These are phyloP conservation scores for Udeniomyces megalosporus DNA, from an alignment of 768 basidiomycete genomes.

Conservation along the genomic window DNA sequence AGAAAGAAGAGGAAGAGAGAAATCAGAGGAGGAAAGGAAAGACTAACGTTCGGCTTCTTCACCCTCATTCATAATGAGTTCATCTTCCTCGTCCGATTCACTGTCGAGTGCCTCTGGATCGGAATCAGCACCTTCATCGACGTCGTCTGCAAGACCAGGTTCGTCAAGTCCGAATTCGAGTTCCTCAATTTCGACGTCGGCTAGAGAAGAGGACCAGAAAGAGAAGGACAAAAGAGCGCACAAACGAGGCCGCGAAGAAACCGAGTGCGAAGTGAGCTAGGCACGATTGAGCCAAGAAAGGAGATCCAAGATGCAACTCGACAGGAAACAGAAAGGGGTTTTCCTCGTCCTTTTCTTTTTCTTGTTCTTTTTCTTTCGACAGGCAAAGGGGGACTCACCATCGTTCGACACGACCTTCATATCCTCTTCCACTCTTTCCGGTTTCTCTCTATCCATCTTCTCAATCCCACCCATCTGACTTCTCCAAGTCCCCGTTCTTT, in stretches of 20 bases:
- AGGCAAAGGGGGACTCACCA: not conserved
- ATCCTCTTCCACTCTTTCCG: constrained; percentile 8
- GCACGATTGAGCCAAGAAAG: no score
- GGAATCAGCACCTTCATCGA: constrained; percentile 38
- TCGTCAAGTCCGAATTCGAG: constrained; percentile 37
- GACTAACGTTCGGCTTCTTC: constrained; percentile 40
- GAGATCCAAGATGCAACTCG: no score
- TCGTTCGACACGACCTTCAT: constrained; percentile 13
- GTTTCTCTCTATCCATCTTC: constrained; percentile 3
- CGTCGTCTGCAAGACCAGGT: constrained; percentile 43
- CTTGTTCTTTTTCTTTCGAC: no score
- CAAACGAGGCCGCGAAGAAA: no score
- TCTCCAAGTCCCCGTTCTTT: not conserved
- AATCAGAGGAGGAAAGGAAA: not conserved
- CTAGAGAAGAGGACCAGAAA: not conserved
- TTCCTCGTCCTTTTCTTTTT: no score
- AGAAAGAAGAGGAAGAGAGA: constrained; percentile 14
- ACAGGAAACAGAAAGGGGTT: no score
- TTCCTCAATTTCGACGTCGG: constrained; percentile 32
- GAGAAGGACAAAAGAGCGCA: not conserved
- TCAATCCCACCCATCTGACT: constrained; percentile 1
- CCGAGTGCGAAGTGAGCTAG: no score
- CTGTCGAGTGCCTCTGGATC: constrained; percentile 46
- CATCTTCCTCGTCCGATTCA: constrained; percentile 50
- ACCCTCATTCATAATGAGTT: constrained; percentile 44